Conservation (phyloP, 2,329 filamentous ascomycete species). For the Stagonosporopsis chrysanthemi region DNA sequence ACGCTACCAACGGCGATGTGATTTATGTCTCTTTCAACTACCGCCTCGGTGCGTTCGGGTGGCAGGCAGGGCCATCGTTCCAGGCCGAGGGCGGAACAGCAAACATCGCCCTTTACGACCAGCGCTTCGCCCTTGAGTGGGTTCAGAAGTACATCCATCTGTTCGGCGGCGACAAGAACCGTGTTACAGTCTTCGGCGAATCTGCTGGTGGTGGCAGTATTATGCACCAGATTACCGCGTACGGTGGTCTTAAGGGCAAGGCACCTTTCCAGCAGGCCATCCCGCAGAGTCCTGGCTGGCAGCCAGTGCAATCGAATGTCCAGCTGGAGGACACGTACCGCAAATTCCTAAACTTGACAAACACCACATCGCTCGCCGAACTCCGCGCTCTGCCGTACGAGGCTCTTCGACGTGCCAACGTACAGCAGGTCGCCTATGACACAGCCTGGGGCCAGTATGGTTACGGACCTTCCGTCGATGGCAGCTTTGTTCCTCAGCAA, state of each 20-base stretch:
- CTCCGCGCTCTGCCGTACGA: conserved; percentile 42
- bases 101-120: conserved; percentile 49
- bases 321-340: conserved; percentile 43
- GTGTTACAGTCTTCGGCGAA: conserved; percentile 51
- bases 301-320: conserved; percentile 33
- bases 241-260: conserved; percentile 49
- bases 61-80: conserved; percentile 43
- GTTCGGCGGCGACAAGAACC: conserved; percentile 50
- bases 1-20: conserved; percentile 50
- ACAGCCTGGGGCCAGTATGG: conserved; percentile 43
- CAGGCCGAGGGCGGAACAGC: conserved; percentile 44
- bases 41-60: conserved; percentile 54
- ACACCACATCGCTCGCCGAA: conserved; percentile 44
- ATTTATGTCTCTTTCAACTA: conserved; percentile 58
- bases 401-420: conserved; percentile 46
- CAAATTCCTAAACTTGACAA: conserved; percentile 42
- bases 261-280: conserved; percentile 50
- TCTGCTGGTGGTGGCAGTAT: conserved; percentile 50
- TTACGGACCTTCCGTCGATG: conserved; percentile 48
- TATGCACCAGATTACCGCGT: conserved; percentile 53
- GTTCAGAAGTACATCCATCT: conserved; percentile 49
- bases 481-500: conserved; percentile 41
- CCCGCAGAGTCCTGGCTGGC: conserved; percentile 52
- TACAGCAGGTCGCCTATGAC: conserved; percentile 40
- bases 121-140: conserved; percentile 52